Evolutionary conservation across 805 yeast genomes (phyloP), one percentile per base, ranked within the genome.

Genomic region (Kuraishia ogatae): DNA sequence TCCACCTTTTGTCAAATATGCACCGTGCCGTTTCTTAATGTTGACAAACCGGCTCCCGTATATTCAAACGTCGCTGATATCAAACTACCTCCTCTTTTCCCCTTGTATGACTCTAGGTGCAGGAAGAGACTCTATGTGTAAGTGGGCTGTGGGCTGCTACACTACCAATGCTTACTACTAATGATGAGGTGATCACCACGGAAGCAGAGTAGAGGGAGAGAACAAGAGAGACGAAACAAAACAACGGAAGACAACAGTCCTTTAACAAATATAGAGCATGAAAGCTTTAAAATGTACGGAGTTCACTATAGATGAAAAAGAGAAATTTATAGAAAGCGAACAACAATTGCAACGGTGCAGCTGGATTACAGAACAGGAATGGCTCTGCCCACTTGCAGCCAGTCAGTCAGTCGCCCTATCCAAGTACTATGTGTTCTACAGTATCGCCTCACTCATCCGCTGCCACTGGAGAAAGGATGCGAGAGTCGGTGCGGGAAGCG

Each of bases 201-300:
- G 28, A 6, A 48, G 24, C 17, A n/a, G 15, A 21, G 24, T 13
- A 48, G n/a, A 21, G 28, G 22, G 35, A 50, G 39, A 15, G 21
- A 24, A 51, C 4, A 10, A 28, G 20, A 49, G 48, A 13, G 28
- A 29, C 26, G 11, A 11, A 50, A 4, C 11, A 23, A 20, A 39
- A 20, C 52, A 43, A 43, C 50, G 53, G 48, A 39, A 49, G 24
- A 21, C 29, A 23, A 13, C 50, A 48, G 52, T 20, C 43, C 43
- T 35, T 35, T 35, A 3, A 3, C n/a, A 17, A 17, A 35, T 35
- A 10, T 10, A 26, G 10, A 10, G 29, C 10, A 10, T 26, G 10
- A 6, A 26, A n/a, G n/a, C n/a, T n/a, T n/a, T n/a, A n/a, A n/a
- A n/a, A n/a, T n/a, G n/a, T n/a, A n/a, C n/a, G n/a, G n/a, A n/a